Evolutionary conservation across 805 yeast species (phyloP), one percentile per base, ranked within the genome.

Genomic region (Cyberlindnera nakhonratchasimensis): DNA sequence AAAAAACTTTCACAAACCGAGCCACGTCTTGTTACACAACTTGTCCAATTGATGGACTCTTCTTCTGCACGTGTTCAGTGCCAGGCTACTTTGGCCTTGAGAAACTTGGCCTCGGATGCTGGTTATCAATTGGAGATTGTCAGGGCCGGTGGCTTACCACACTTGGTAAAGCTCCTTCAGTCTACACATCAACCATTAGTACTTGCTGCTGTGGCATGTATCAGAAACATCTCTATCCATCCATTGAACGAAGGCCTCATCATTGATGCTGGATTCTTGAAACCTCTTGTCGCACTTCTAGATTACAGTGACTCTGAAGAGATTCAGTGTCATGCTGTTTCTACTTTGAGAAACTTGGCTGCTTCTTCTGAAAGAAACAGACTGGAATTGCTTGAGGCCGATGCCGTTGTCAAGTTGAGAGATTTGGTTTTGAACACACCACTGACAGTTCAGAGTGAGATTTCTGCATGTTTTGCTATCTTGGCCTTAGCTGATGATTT

Each of bases 281-380:
- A 82, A 57, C 98, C 99, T 9, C 75, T 93, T 53, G 96, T 93
- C 14, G 76, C 81, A 9, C 71, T 93, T 47, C 78, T 93, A 52
- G 90, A 84, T 61, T 86, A 82, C 63, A 77, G 79, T 39, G 96
- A 87, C 57, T 85, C 86, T 52, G 96, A 91, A 63, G 99, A 93
- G 67, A 91, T 93, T 51, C 96, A 91, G 69, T 93, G 99, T 63
- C 99, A 93, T 66, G 95, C 98, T 2, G 96, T 93, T 22, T 90
- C 97, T 2, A 90, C 98, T 8, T 73, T 93, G 59, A 79, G 99
- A 65, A 93, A 93, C 63, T 74, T 93, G 55, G 99, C 99, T 17
- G 99, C 99, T 5, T 81, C 93, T 39, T 81, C 93, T 31, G 98
- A 93, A 68, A 80, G 88, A 62, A 91, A 91, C 59, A 81, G 97